phyloP scores from a whole-genome alignment of 179 eudicot species.

The Gypsophila paniculata region DNA sequence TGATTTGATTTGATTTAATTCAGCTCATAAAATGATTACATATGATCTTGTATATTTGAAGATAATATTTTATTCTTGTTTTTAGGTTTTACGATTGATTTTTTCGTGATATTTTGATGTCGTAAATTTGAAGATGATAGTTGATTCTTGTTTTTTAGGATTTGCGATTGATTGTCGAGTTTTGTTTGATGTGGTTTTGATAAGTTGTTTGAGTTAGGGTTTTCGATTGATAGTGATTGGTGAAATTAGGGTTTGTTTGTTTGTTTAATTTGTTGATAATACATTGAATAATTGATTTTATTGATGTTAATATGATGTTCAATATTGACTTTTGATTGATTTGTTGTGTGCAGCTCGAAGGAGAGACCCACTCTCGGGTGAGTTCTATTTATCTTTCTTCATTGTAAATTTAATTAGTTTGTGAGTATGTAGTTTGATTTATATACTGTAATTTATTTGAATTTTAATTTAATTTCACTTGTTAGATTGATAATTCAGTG shows the following conservation, averaged over 20 bases:
- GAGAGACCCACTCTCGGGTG: slow-evolving; percentile 99
- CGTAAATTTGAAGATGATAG: too few species aligned
- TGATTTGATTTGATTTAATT: too few species aligned
- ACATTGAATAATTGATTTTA: too few species aligned
- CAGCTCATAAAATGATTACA: slow-evolving; percentile 6
- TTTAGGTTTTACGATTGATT: not conserved
- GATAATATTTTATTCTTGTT: too few species aligned
- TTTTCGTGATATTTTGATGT: too few species aligned
- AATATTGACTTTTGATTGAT: slow-evolving; percentile 1
- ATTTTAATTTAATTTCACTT: slow-evolving; percentile 3
- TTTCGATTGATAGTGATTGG: slow-evolving; percentile 8
- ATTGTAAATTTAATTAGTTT: not conserved
- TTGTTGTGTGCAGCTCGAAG: slow-evolving; percentile 85
- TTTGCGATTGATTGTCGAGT: not conserved
- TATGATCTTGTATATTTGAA: slow-evolving; percentile 9
- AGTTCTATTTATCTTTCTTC: slow-evolving; percentile 26
- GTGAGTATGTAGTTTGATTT: not conserved
- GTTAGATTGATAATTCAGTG: not conserved
- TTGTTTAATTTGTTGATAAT: too few species aligned
- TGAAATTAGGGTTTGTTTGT: slow-evolving; percentile 9
- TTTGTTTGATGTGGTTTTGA: not conserved
- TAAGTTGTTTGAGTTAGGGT: too few species aligned
- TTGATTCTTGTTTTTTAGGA: too few species aligned
- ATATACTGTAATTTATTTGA: too few species aligned
- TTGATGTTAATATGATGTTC: not conserved